A percentile compares a stretch with the other conserved stretches of the same genome.
phyloP scores from a whole-genome alignment of 768 basidiomycete species.

The Panaeolus papilionaceus region DNA sequence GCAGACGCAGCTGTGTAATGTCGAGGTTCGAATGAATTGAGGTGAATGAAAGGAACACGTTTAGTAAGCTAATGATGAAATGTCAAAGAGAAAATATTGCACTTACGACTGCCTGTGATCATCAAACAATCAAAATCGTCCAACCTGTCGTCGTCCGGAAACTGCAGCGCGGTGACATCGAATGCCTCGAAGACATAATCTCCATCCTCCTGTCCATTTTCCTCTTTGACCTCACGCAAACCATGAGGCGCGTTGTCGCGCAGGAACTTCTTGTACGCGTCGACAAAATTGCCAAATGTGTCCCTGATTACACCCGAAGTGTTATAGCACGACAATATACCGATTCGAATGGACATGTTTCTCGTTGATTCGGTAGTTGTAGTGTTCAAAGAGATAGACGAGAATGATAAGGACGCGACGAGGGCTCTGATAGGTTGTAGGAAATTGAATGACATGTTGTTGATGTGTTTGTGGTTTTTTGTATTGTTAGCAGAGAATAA shows the following conservation, averaged over 20 bases:
- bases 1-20: conserved; percentile 67
- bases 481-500: background rate
- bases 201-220: background rate
- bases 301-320: conserved; percentile 5
- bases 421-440: background rate
- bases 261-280: background rate
- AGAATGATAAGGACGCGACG: background rate
- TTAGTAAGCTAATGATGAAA: background rate
- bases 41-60: background rate
- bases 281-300: conserved; percentile 2
- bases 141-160: background rate
- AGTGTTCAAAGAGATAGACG: background rate
- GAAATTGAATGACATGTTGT: conserved; percentile 11
- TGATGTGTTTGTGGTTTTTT: background rate
- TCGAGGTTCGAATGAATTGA: background rate
- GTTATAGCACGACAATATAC: conserved; percentile 7
- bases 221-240: background rate
- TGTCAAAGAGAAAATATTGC: background rate
- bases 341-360: background rate
- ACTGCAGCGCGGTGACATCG: conserved; percentile 3
- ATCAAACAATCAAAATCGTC: conserved; percentile 5
- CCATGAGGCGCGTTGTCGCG: background rate
- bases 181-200: conserved; percentile 11
- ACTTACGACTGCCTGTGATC: conserved; percentile 10
- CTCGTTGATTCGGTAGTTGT: background rate